phyloP scores from a whole-genome alignment of 1,284 basidiomycete species.

The Cyathus pygmaeus region DNA sequence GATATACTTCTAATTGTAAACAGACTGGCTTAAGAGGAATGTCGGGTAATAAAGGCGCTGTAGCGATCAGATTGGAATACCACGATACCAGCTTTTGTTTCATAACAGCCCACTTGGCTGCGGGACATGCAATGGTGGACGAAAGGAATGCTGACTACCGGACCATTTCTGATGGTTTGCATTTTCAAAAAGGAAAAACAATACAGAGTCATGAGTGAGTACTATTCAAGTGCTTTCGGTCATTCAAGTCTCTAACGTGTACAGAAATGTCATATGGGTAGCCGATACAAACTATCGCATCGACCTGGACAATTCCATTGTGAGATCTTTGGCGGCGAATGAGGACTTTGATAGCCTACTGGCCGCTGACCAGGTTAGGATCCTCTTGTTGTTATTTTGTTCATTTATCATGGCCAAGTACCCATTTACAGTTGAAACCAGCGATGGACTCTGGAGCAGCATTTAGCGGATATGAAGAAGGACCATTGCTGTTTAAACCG shows the following conservation, averaged over 20 bases:
- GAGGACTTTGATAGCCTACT: conserved; percentile 81
- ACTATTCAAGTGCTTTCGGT: conserved; percentile 1
- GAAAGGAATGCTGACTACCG: conserved; percentile 94
- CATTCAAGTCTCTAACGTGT: conserved; percentile 6
- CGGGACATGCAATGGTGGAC: conserved; percentile 89
- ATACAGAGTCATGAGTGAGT: conserved; percentile 90
- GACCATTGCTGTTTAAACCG: conserved; percentile 86
- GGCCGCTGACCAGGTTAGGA: conserved; percentile 84
- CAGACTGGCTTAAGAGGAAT: conserved; percentile 96
- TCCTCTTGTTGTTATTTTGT: conserved; percentile 8
- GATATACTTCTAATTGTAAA: conserved; percentile 1
- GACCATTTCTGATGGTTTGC: conserved; percentile 86
- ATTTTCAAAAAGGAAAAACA: conserved; percentile 89
- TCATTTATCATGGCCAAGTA: neutral
- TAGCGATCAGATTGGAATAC: conserved; percentile 92
- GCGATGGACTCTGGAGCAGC: conserved; percentile 77
- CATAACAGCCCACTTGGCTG: conserved; percentile 94
- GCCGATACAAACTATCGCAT: conserved; percentile 98
- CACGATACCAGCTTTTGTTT: conserved; percentile 95
- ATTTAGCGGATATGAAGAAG: conserved; percentile 90
- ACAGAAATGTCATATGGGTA: conserved; percentile 89
- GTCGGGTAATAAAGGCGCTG: conserved; percentile 97
- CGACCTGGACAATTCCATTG: conserved; percentile 84
- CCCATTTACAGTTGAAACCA: conserved; percentile 65
- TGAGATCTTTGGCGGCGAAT: conserved; percentile 68